Evolutionary conservation across 148 eudicot species (phyloP).

Genomic region (Spergularia marina): DNA sequence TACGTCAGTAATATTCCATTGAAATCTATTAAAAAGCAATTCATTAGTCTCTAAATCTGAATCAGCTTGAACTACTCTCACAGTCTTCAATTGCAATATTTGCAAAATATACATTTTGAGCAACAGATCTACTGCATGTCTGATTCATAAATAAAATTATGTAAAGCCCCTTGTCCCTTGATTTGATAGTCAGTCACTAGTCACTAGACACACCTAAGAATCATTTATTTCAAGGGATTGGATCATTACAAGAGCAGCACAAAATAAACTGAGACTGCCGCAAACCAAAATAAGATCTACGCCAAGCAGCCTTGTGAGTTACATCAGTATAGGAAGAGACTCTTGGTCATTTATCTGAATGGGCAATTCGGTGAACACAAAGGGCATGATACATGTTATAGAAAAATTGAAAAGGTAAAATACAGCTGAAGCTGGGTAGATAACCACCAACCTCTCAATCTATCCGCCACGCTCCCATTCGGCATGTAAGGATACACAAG

Average conservation of each 20-base stretch:
- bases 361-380: not conserved
- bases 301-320: not conserved
- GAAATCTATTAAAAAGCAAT: too few relatives aligned
- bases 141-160: not conserved
- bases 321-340: not conserved
- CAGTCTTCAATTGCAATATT: not conserved
- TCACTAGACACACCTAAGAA: too few relatives aligned
- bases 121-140: not conserved
- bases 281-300: not conserved
- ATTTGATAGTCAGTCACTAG: not conserved
- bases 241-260: not conserved
- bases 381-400: not conserved
- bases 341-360: not conserved
- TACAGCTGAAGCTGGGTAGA: not conserved
- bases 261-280: not conserved
- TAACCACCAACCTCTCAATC: constrained; percentile 67
- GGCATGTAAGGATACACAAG: constrained; percentile 94
- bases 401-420: not conserved
- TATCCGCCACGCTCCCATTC: constrained; percentile 94
- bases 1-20: too few relatives aligned
- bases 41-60: too few relatives aligned
- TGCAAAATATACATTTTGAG: too few relatives aligned
- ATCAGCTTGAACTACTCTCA: not conserved
- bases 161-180: not conserved
- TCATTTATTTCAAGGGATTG: too few relatives aligned